A percentile compares a stretch with the other conserved stretches of the same genome.
phyloP scores from a whole-genome alignment of 306 rosid genomes.

The Echinosophora koreensis region DNA sequence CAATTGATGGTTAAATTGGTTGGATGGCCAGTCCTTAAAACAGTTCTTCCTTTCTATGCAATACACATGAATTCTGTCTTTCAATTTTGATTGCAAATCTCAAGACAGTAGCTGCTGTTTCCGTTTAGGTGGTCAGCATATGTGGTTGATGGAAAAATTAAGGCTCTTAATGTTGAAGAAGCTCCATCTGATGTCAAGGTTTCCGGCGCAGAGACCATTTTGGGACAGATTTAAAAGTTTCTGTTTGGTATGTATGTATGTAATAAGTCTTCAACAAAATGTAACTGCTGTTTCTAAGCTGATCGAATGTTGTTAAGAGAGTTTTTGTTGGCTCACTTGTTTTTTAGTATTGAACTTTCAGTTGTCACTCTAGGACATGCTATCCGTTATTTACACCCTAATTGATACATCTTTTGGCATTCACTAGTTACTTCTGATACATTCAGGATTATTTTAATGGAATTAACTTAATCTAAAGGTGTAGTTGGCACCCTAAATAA shows the following conservation, averaged over 20 bases:
- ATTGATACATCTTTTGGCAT: too few relatives aligned
- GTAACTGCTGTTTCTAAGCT: constrained; percentile 23
- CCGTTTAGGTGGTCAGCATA: constrained; percentile 92
- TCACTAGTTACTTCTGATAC: too few relatives aligned
- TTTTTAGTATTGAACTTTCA: not conserved
- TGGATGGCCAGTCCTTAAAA: not conserved
- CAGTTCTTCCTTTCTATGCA: not conserved
- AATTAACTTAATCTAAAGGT: too few relatives aligned
- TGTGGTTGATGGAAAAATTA: constrained; percentile 85
- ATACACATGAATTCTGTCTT: not conserved
- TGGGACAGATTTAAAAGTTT: constrained; percentile 77
- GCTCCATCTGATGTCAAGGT: constrained; percentile 96
- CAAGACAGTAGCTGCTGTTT: constrained; percentile 24
- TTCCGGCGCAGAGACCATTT: constrained; percentile 84
- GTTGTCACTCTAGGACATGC: not conserved
- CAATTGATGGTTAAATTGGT: not conserved
- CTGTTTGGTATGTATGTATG: constrained; percentile 19
- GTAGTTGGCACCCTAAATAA: too few relatives aligned
- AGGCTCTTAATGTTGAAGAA: constrained; percentile 85
- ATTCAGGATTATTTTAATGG: too few relatives aligned
- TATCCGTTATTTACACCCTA: not conserved
- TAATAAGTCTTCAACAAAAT: constrained; percentile 37
- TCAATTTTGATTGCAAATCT: constrained; percentile 23
- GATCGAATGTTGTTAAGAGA: not conserved
- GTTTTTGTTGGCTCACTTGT: constrained; percentile 31